Evolutionary conservation across 2,329 filamentous ascomycete species (phyloP).

Genomic region (Xylogone sp.): DNA sequence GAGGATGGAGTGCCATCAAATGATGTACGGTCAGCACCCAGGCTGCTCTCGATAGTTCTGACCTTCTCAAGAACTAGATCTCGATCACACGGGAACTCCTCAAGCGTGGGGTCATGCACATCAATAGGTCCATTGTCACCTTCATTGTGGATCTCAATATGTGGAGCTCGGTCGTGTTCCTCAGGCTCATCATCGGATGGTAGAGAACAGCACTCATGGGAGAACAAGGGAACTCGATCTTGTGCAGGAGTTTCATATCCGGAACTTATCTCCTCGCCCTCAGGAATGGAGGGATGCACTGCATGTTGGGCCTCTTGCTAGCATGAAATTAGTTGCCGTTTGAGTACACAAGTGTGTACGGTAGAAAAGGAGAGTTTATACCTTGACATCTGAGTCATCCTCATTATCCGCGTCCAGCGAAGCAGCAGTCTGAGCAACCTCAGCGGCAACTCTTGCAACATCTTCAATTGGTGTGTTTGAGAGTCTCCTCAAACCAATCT

Average conservation of each 20-base stretch:
- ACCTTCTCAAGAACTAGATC: conserved; percentile 20
- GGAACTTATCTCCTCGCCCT: neutral
- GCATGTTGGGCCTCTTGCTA: neutral
- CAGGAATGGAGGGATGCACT: neutral
- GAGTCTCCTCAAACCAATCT: conserved; percentile 29
- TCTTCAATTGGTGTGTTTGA: conserved; percentile 37
- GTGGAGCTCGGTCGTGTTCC: conserved; percentile 2
- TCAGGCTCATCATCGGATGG: conserved; percentile 2
- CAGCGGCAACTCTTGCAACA: conserved; percentile 38
- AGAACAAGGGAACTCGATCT: conserved; percentile 25
- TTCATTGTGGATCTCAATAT: conserved; percentile 1
- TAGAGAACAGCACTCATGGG: conserved; percentile 19
- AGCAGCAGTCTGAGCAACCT: conserved; percentile 40
- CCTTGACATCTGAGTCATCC: conserved; percentile 11
- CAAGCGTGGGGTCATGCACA: conserved; percentile 22
- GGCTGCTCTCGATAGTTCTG: conserved; percentile 15
- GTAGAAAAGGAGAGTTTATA: neutral
- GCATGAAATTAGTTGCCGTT: neutral
- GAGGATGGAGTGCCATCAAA: conserved; percentile 14
- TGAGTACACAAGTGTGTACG: neutral
- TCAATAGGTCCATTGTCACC: conserved; percentile 15
- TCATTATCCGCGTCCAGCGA: conserved; percentile 27
- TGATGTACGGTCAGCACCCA: conserved; percentile 18
- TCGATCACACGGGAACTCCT: conserved; percentile 23
- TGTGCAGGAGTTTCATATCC: conserved; percentile 18